Base-by-base conservation (phyloP, 495 filamentous ascomycete species). In the Neurospora africana region DNA sequence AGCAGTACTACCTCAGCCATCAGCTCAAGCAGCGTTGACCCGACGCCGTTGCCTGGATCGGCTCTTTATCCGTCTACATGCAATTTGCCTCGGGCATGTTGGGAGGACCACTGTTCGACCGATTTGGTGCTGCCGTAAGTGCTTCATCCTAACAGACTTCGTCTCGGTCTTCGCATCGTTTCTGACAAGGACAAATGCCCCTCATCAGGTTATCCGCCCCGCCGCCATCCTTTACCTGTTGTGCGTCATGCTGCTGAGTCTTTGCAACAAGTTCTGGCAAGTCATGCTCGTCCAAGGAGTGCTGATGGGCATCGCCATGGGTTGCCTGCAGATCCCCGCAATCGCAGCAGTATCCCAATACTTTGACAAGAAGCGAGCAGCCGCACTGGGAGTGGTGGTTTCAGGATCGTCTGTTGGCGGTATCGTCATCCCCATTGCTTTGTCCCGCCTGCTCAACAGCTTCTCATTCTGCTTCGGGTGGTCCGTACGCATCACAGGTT, bases 271-370 rank as follows among this genome's bases (percentile, higher is more conserved):
- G 47, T 89, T 87, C 79, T 91, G 84, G 74, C 88, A 92, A 65
- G 87, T 92, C 73, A 80, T 89, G 70, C 86, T 92, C 19, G 83
- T 84, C 0, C 89, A 91, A 75, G 88, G 86, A 3, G 72, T 91
- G 3, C 79, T 91, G 1, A 79, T 86, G 3, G 89, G 89, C 0
- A 74, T 85, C 0, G 81, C 80, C 23, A 85, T 85, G 75, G 79
- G 83, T 0, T 73, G 90, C 21, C 76, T 89, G 5, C 78, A 82
- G 30, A 83, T 86, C 69, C 88, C 89, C 0, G 80, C 83, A 40
- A 76, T 90, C 11, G 86, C 84, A 0, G 82, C 85, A 1, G 81
- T 88, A 2, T 82, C 83, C 9, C 85, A 88, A 68, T 86, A 85
- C 71, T 88, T 92, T 75, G 81, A 84, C 68, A 79, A 83, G 61